A percentile compares a stretch with the other conserved stretches of the same genome.
These are phyloP conservation scores for Digitaria exilis DNA, from an alignment of 202 grass and related monocot species.

Conservation along the genomic window DNA sequence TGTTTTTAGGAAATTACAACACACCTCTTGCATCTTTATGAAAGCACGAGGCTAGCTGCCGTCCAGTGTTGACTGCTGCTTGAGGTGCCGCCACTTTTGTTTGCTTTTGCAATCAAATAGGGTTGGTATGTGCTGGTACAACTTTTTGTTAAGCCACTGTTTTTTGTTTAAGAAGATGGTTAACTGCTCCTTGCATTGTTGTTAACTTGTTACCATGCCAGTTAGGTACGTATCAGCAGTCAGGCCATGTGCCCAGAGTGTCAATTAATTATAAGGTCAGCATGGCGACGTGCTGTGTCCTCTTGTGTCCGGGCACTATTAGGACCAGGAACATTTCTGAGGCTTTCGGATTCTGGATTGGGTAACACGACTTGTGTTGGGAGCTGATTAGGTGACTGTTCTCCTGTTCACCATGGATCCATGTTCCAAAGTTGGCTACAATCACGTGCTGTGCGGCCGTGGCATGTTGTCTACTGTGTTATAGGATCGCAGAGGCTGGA, in stretches of 20 bases:
- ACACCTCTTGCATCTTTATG: neutral
- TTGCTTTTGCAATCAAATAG: neutral
- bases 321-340: conserved; percentile 5
- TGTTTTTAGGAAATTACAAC: no score
- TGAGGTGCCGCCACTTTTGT: neutral
- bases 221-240: neutral
- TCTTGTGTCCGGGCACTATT: conserved; percentile 6
- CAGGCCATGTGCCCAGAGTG: conserved; percentile 30
- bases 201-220: no score
- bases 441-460: neutral
- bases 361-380: neutral
- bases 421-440: neutral
- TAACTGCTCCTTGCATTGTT: conserved; percentile 31
- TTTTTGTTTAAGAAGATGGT: neutral
- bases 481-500: neutral
- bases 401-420: conserved; percentile 9
- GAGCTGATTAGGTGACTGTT: neutral
- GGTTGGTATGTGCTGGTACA: conserved; percentile 4
- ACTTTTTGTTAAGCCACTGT: neutral
- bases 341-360: neutral
- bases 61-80: neutral
- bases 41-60: neutral
- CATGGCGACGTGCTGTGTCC: neutral
- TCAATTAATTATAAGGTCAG: conserved; percentile 34
- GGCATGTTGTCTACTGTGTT: neutral